Percentiles rank a stretch among this genome's conserved stretches.
phyloP scores from a whole-genome alignment of 768 basidiomycete species.

The Clathrus columnatus region DNA sequence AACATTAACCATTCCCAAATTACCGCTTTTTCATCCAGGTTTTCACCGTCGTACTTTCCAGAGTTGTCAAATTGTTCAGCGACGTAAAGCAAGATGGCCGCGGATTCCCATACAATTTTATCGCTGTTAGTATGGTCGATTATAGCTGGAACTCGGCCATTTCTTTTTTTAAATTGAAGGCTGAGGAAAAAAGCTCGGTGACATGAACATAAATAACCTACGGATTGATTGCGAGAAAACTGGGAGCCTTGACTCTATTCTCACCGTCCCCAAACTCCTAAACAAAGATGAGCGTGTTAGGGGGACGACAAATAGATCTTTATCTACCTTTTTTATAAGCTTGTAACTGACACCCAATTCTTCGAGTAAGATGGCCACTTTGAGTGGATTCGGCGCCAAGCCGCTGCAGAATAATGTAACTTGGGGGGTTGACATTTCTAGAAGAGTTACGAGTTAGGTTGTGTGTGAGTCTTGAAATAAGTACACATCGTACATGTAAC shows the following conservation, averaged over 20 bases:
- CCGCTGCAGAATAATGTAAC: too few relatives aligned
- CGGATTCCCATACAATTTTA: conserved; percentile 66
- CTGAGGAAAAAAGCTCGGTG: conserved; percentile 45
- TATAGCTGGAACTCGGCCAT: too few relatives aligned
- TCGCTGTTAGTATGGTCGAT: conserved; percentile 46
- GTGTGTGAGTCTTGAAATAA: too few relatives aligned
- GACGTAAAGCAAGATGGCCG: conserved; percentile 77
- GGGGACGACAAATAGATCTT: too few relatives aligned
- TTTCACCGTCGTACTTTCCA: conserved; percentile 38
- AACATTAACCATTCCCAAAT: not conserved
- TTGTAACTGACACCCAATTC: conserved; percentile 52
- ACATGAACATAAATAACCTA: not conserved
- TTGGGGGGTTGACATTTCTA: too few relatives aligned
- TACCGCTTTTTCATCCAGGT: not conserved
- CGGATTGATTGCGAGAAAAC: not conserved
- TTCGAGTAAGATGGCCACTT: conserved; percentile 47
- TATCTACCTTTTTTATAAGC: not conserved
- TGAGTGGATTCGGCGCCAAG: conserved; percentile 50
- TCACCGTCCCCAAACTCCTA: too few relatives aligned
- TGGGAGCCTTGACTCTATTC: not conserved
- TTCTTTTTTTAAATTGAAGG: too few relatives aligned
- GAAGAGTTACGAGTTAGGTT: too few relatives aligned
- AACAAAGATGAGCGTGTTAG: too few relatives aligned
- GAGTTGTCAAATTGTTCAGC: conserved; percentile 72
- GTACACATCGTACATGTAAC: too few relatives aligned